Evolutionary conservation across 2,329 filamentous ascomycete species (phyloP).

Genomic region (Cladophialophora immunda): DNA sequence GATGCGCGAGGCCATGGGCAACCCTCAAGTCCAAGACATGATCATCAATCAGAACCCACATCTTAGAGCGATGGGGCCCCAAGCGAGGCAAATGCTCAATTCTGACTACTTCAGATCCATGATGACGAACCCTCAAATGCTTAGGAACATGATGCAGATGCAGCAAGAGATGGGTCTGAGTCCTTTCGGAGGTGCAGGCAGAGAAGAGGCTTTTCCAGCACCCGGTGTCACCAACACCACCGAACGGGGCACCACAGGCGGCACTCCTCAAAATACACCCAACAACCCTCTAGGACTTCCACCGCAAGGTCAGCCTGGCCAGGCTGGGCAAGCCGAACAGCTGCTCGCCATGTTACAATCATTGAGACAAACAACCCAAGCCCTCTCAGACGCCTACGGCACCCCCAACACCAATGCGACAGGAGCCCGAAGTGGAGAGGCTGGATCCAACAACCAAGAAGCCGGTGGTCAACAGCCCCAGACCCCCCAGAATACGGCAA

Average conservation of each 20-base stretch:
- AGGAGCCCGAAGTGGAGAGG: constrained; percentile 41
- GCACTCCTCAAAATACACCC: constrained; percentile 1
- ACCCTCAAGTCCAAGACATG: constrained; percentile 93
- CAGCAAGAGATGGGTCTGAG: constrained; percentile 68
- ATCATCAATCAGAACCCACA: constrained; percentile 92
- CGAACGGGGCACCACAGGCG: constrained; percentile 54
- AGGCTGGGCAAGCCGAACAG: constrained; percentile 42
- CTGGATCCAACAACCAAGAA: constrained; percentile 48
- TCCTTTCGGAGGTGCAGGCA: constrained; percentile 62
- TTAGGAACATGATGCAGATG: constrained; percentile 84
- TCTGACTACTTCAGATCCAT: constrained; percentile 89
- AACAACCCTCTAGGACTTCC: background rate
- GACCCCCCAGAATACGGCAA: constrained; percentile 52
- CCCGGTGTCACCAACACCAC: constrained; percentile 86
- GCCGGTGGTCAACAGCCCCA: constrained; percentile 44
- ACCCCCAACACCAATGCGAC: constrained; percentile 50
- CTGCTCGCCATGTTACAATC: constrained; percentile 40
- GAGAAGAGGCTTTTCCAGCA: constrained; percentile 75
- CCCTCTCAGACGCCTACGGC: background rate
- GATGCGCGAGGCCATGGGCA: constrained; percentile 94
- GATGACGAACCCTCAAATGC: constrained; percentile 88
- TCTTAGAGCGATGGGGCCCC: constrained; percentile 73
- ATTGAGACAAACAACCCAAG: constrained; percentile 1
- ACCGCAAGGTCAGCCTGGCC: background rate
- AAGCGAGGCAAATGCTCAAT: constrained; percentile 83